phyloP scores from a whole-genome alignment of 148 eudicot genomes.

The Diospyros kaki region DNA sequence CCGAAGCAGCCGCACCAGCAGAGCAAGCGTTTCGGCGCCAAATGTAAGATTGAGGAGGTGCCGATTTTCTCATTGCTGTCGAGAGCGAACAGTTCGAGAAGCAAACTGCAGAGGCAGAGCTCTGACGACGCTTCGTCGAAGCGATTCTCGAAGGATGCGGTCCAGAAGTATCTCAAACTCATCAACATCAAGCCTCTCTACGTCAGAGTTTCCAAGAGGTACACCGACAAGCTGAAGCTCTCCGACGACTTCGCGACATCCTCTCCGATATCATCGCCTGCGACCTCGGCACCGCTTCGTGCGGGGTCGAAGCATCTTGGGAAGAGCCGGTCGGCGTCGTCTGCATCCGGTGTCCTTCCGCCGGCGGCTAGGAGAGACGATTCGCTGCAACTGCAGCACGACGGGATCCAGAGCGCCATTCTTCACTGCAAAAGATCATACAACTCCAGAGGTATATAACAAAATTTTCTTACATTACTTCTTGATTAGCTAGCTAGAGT shows the following conservation, averaged over 20 bases:
- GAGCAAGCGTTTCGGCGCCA: conserved; percentile 22
- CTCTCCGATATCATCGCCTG: conserved; percentile 24
- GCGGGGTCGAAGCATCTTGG: conserved; percentile 31
- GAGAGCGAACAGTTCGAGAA: conserved; percentile 30
- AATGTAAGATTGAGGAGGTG: conserved; percentile 17
- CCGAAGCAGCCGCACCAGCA: conserved; percentile 9
- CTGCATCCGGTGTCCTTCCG: conserved; percentile 28
- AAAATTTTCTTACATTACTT: background rate
- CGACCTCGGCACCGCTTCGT: conserved; percentile 22
- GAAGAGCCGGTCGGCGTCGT: conserved; percentile 48
- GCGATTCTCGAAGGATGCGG: conserved; percentile 20
- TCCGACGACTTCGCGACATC: background rate
- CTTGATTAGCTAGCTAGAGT: background rate
- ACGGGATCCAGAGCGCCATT: conserved; percentile 69
- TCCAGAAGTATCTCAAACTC: conserved; percentile 45
- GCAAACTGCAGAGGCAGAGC: conserved; percentile 17
- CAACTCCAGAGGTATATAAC: conserved; percentile 23
- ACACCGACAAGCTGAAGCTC: conserved; percentile 6
- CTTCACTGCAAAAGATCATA: conserved; percentile 60
- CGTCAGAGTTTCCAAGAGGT: conserved; percentile 31
- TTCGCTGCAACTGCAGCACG: conserved; percentile 36
- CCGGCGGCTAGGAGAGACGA: conserved; percentile 37
- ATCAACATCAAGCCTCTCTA: conserved; percentile 48
- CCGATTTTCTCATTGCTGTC: conserved; percentile 14
- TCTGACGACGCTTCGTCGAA: conserved; percentile 19